Evolutionary conservation across 73 alveolate species (phyloP).

Genomic region (Paramecium caudatum): DNA sequence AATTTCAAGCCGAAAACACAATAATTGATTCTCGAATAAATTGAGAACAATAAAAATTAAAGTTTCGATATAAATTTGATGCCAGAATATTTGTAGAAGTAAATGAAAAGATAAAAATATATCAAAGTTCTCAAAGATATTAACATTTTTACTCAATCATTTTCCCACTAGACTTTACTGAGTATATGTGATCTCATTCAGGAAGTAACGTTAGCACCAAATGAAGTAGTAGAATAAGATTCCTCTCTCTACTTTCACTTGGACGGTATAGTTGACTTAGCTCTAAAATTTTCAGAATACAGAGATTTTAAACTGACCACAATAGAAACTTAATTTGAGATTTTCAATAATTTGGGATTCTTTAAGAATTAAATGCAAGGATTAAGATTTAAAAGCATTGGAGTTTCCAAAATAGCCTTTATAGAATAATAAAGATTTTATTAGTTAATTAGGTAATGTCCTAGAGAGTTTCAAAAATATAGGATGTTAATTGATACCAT

Average conservation of each 20-base stretch:
- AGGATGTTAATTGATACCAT: slow-evolving; percentile 13
- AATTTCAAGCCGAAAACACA: not conserved
- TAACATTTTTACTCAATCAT: not conserved
- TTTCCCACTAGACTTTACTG: not conserved
- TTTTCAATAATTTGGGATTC: not conserved
- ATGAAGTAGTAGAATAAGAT: not conserved
- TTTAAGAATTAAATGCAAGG: slow-evolving; percentile 42
- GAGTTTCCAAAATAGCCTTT: not conserved
- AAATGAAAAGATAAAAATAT: slow-evolving; percentile 24
- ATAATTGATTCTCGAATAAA: not conserved
- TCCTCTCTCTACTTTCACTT: not conserved
- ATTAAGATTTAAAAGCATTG: not conserved
- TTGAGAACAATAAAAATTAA: not conserved
- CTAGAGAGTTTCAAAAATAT: slow-evolving; percentile 12
- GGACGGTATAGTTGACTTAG: not conserved
- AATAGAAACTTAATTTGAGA: not conserved
- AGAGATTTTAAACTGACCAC: not conserved
- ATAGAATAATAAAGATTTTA: not conserved
- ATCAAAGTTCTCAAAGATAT: not conserved
- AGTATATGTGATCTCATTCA: slow-evolving; percentile 18
- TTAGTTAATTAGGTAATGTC: not conserved
- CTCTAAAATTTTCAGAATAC: not conserved
- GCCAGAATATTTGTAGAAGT: not conserved
- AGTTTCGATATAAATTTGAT: not conserved
- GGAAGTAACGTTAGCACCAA: not conserved